These are phyloP conservation scores for Metschnikowia reukaufii DNA, from an alignment of 805 yeast genomes.

Conservation along the genomic window DNA sequence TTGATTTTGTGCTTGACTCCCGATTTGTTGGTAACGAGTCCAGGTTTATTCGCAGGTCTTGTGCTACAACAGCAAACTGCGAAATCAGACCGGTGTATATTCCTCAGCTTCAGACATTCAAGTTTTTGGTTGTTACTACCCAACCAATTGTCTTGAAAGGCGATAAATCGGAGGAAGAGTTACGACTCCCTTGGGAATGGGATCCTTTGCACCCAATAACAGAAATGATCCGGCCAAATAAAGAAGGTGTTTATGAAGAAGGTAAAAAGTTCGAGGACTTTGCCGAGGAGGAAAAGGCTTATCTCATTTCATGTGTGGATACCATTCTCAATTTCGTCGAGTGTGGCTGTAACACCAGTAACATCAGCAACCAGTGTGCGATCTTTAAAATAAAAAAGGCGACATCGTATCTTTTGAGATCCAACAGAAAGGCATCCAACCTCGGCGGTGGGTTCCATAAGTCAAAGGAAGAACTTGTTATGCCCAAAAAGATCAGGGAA, in stretches of 20 bases:
- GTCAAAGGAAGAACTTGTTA: slow-evolving; percentile 40
- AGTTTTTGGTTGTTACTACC: slow-evolving; percentile 57
- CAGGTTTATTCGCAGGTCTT: slow-evolving; percentile 72
- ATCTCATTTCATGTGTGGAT: slow-evolving; percentile 61
- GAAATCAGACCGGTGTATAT: slow-evolving; percentile 51
- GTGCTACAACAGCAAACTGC: slow-evolving; percentile 66
- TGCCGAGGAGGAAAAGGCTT: slow-evolving; percentile 51
- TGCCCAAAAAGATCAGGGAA: slow-evolving; percentile 30
- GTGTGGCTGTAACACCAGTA: slow-evolving; percentile 56
- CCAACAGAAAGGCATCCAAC: slow-evolving; percentile 52
- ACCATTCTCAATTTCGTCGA: slow-evolving; percentile 60
- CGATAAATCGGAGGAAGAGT: slow-evolving; percentile 50
- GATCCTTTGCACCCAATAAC: slow-evolving; percentile 74
- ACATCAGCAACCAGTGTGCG: slow-evolving; percentile 47
- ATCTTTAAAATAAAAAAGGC: slow-evolving; percentile 61
- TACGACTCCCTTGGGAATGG: slow-evolving; percentile 89
- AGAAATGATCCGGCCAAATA: slow-evolving; percentile 40
- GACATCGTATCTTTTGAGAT: slow-evolving; percentile 57
- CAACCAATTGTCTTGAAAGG: slow-evolving; percentile 45
- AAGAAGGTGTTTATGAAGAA: slow-evolving; percentile 23
- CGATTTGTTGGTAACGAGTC: slow-evolving; percentile 74
- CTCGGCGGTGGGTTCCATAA: slow-evolving; percentile 37
- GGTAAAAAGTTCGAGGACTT: slow-evolving; percentile 53
- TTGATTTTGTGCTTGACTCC: slow-evolving; percentile 65
- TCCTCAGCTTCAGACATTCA: slow-evolving; percentile 40